phyloP scores from a whole-genome alignment of 2,329 filamentous ascomycete genomes.

The Exophiala bonariae region DNA sequence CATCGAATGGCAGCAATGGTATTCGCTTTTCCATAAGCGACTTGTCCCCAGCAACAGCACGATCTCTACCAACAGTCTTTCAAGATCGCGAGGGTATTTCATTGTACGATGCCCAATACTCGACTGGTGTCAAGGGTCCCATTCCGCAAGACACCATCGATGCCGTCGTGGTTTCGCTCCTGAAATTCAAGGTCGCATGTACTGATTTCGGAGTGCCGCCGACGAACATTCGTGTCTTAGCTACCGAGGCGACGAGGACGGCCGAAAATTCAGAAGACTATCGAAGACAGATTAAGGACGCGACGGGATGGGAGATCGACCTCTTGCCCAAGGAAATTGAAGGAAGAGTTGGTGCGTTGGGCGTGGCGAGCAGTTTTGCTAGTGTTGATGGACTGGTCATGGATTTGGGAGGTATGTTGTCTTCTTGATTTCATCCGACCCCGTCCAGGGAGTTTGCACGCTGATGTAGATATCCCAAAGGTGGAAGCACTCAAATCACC shows the following conservation, averaged over 20 bases:
- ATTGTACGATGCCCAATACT: conserved; percentile 74
- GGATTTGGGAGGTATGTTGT: conserved; percentile 64
- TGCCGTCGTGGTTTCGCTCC: conserved; percentile 65
- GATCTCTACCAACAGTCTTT: conserved; percentile 75
- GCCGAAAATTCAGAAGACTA: conserved; percentile 73
- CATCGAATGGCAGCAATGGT: conserved; percentile 64
- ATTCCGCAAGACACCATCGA: conserved; percentile 62
- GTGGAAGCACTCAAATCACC: conserved; percentile 59
- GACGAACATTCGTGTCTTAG: conserved; percentile 70
- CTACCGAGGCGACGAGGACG: conserved; percentile 84
- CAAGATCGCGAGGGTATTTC: conserved; percentile 78
- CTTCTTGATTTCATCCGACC: neutral
- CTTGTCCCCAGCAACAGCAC: conserved; percentile 67
- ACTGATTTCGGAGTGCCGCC: conserved; percentile 65
- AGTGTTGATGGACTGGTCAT: conserved; percentile 77
- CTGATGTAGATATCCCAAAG: conserved; percentile 6
- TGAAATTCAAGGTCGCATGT: conserved; percentile 72
- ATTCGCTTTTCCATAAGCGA: conserved; percentile 90
- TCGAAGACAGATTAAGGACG: conserved; percentile 63
- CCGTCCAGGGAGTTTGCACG: neutral
- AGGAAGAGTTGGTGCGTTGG: conserved; percentile 78
- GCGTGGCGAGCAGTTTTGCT: conserved; percentile 73
- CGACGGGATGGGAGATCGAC: conserved; percentile 67
- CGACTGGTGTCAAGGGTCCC: conserved; percentile 43
- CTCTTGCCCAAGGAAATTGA: conserved; percentile 78